Base-by-base conservation (phyloP, 1,139 yeast species). In the Barnettozyma hawaiiensis region DNA sequence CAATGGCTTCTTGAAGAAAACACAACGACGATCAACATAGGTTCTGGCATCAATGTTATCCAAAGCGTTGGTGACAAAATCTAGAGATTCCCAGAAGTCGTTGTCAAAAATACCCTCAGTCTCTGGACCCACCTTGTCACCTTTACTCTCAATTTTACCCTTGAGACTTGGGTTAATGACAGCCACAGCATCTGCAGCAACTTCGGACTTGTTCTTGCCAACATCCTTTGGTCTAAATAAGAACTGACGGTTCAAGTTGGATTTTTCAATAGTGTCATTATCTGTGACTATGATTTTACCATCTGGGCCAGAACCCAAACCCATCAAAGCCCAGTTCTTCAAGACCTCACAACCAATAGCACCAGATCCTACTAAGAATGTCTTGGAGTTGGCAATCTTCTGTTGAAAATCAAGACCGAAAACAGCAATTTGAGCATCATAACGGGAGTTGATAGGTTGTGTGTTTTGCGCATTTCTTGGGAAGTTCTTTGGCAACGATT, bases 271-370 rank as follows among this genome's bases (percentile, higher is more conserved):
- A 4, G 94, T 78, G 60, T 92, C 99, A 61, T 82, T 94, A 67
- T 92, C 99, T 33, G 99, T 92, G 37, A 94, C 82, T 41, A 68
- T 66, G 49, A 92, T 85, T 54, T 78, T 75, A 58, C 99, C 99
- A 3, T 83, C 64, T 31, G 92, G 86, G 27, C 98, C 97, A 21
- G 95, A 73, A 27, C 96, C 97, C 45, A 92, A 70, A 39, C 99
- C 98, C 80, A 90, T 76, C 77, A 92, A 75, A 8, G 98, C 97
- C 97, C 97, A 92, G 61, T 89, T 90, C 67, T 92, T 92, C 59
- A 92, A 73, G 94, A 94, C 92, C 68, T 92, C 99, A 69, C 99
- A 92, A 38, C 99, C 99, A 71, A 92, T 92, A 31, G 99, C 99
- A 61, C 99, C 99, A 2, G 97, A 79, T 40, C 99, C 99, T 34